These are phyloP conservation scores for Chenopodium suecicum DNA, from an alignment of 148 eudicot species.

Conservation along the genomic window DNA sequence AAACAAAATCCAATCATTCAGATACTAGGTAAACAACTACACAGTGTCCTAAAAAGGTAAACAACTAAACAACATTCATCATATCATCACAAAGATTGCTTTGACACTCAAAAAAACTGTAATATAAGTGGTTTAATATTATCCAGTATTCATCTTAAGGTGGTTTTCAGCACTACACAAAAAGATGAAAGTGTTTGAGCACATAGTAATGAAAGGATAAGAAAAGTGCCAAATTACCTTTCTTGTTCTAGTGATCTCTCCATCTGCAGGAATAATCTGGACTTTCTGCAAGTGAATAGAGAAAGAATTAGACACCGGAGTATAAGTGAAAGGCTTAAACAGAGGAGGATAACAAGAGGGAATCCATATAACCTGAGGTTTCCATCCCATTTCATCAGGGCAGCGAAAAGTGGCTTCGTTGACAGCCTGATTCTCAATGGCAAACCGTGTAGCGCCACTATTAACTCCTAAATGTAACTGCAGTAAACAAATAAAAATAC, in stretches of 20 bases:
- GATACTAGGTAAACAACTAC: background rate
- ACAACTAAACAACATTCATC: background rate
- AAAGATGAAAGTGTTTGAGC: slow-evolving; percentile 5
- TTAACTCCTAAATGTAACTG: slow-evolving; percentile 97
- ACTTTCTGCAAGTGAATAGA: slow-evolving; percentile 63
- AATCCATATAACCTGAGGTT: slow-evolving; percentile 71
- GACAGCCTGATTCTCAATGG: slow-evolving; percentile 82
- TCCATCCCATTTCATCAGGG: slow-evolving; percentile 99
- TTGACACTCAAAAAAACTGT: background rate
- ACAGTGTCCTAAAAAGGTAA: background rate
- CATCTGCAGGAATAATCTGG: slow-evolving; percentile 82
- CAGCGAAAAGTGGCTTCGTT: slow-evolving; percentile 97
- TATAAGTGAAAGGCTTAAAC: background rate
- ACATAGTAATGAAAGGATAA: slow-evolving; percentile 5
- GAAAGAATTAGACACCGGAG: slow-evolving; percentile 15
- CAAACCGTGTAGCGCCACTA: slow-evolving; percentile 82
- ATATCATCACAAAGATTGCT: background rate
- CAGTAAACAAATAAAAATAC: background rate
- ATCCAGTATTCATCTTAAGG: background rate
- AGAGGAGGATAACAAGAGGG: slow-evolving; percentile 2
- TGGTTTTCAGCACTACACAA: background rate
- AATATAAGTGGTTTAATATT: background rate
- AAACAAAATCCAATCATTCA: background rate
- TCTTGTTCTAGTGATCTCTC: slow-evolving; percentile 64
- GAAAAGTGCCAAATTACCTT: slow-evolving; percentile 47